Evolutionary conservation across 2,329 filamentous ascomycete genomes (phyloP), one percentile per base, ranked within the genome.

Genomic region (Cladosporium velox): DNA sequence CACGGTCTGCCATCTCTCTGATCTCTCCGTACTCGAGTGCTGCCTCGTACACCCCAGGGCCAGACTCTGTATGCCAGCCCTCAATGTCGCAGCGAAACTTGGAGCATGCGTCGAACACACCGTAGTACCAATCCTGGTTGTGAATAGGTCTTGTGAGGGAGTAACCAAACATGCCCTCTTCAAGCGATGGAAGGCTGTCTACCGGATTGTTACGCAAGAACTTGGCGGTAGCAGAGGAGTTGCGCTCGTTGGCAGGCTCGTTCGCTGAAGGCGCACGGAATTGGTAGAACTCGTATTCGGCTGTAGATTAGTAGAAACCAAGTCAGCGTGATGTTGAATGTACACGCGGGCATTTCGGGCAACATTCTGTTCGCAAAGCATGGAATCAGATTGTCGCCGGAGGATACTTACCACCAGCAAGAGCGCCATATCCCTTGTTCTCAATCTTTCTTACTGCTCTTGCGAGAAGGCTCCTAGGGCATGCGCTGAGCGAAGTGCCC

Each of bases 141-240:
- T 96, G 92, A 1, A 93, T 87, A 0, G 93, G 91, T 26, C 93
- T 85, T 11, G 91, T 96, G 70, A 97, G 82, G 69, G 91, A 95
- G 82, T 97, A 97, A 67, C 93, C 93, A 73, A 97, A 97, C 93
- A 97, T 97, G 74, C 93, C 93, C 75, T 96, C 91, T 10, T 93
- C 96, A 60, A 97, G 81, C 28, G 90, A 83, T 0, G 92, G 92
- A 10, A 97, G 85, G n/a, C 87, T 79, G 59, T 89, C 82, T 15
- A 90, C 87, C 0, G 91, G 86, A 76, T 96, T 92, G 7, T 89
- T 82, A 73, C 87, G 85, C 44, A 96, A 86, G 77, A 91, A 96
- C 8, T 85, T 80, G 28, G 92, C 91, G 0, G 92, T 91, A 0
- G 90, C 88, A 34, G 89, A 87, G 10, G 85, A 85, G 69, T 88